A percentile compares a stretch with the other conserved stretches of the same genome.
Evolutionary conservation across 768 basidiomycete genomes (phyloP).

Genomic region (Rhodocollybia butyracea): DNA sequence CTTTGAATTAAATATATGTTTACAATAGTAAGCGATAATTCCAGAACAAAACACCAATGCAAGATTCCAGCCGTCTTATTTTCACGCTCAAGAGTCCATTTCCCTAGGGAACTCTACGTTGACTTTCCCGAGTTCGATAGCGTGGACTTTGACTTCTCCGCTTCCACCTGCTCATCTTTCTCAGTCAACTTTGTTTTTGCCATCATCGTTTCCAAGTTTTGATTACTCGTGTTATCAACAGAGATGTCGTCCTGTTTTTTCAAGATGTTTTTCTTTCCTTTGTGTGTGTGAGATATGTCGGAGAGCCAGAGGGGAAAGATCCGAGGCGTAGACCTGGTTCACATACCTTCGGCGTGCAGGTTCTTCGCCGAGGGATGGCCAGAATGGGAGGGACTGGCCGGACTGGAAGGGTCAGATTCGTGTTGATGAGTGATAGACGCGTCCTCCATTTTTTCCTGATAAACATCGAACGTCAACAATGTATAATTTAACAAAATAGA

Average conservation of each 20-base stretch:
- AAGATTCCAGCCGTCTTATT: no score
- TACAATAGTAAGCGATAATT: no score
- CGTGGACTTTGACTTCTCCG: neutral
- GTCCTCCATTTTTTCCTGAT: slow-evolving; percentile 26
- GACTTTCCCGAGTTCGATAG: no score
- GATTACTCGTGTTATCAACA: slow-evolving; percentile 11
- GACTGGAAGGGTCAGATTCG: slow-evolving; percentile 18
- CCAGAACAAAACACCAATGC: no score
- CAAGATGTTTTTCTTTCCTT: slow-evolving; percentile 3
- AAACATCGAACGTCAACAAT: neutral
- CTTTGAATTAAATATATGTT: no score
- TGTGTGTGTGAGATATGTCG: neutral
- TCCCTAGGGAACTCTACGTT: neutral
- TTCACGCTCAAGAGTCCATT: neutral
- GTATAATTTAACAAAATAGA: neutral
- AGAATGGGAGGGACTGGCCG: neutral
- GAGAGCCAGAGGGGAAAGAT: neutral
- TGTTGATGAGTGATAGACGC: slow-evolving; percentile 50
- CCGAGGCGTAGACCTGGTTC: neutral
- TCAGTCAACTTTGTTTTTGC: slow-evolving; percentile 27
- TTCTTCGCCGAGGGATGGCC: neutral
- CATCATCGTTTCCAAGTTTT: slow-evolving; percentile 24
- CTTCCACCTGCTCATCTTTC: slow-evolving; percentile 8
- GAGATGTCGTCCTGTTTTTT: slow-evolving; percentile 23
- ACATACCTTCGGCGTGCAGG: neutral